Percentiles rank a stretch among this genome's conserved stretches.
These are phyloP conservation scores for Ochetophila trinervis DNA, from an alignment of 306 rosid species.

Conservation along the genomic window DNA sequence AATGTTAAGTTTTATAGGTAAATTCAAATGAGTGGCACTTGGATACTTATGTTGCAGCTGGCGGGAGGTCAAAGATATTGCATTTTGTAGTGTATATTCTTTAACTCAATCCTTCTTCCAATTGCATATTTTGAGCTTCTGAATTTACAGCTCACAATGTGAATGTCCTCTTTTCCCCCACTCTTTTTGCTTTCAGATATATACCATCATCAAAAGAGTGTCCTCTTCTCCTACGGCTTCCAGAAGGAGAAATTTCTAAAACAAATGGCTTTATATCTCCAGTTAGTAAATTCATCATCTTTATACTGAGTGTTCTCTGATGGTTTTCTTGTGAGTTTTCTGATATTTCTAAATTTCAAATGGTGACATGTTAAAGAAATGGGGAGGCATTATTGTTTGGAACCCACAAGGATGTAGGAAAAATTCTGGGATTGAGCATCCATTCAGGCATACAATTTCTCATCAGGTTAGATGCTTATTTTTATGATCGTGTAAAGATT, in stretches of 20 bases:
- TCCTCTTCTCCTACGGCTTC: conserved; percentile 85
- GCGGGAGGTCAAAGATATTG: conserved; percentile 98
- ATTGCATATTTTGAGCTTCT: not conserved
- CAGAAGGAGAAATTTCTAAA: conserved; percentile 73
- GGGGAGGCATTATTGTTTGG: conserved; percentile 97
- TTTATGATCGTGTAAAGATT: not conserved
- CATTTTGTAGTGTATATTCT: conserved; percentile 93
- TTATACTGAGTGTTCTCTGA: conserved; percentile 1
- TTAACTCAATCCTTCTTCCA: conserved; percentile 36
- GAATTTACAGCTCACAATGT: conserved; percentile 4
- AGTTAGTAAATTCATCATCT: conserved; percentile 42
- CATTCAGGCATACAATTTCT: conserved; percentile 49
- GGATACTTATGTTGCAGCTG: conserved; percentile 93
- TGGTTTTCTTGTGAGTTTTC: conserved; percentile 14
- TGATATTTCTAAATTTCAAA: conserved; percentile 17
- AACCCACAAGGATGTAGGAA: conserved; percentile 65
- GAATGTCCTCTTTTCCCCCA: conserved; percentile 1
- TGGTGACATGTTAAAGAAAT: conserved; percentile 59
- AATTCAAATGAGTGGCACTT: conserved; percentile 97
- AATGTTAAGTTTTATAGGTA: conserved; percentile 50
- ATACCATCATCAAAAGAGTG: conserved; percentile 80
- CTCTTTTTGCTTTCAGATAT: conserved; percentile 49
- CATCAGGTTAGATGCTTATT: conserved; percentile 51
- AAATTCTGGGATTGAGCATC: conserved; percentile 45
- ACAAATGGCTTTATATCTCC: conserved; percentile 97